A percentile compares a stretch with the other conserved stretches of the same genome.
These are phyloP conservation scores for Suillus americanus DNA, from an alignment of 768 basidiomycete species.

Conservation along the genomic window DNA sequence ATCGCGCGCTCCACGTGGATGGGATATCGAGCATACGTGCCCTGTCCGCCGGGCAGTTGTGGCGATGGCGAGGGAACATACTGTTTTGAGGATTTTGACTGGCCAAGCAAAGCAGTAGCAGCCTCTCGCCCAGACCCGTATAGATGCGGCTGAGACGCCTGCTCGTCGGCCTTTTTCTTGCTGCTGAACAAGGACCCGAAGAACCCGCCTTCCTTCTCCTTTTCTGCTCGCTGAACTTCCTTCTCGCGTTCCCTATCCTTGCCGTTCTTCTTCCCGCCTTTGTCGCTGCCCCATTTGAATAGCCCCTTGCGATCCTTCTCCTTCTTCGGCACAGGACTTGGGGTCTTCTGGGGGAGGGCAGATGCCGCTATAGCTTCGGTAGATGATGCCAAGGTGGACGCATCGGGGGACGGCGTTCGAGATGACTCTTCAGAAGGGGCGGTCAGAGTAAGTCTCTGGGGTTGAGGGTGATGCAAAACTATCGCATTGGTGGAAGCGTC, in stretches of 20 bases:
- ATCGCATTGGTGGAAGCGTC: constrained; percentile 35
- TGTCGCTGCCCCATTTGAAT: constrained; percentile 68
- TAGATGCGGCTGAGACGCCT: constrained; percentile 35
- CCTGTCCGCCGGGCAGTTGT: constrained; percentile 32
- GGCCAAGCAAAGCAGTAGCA: constrained; percentile 82
- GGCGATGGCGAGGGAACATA: constrained; percentile 64
- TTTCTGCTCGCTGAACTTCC: constrained; percentile 46
- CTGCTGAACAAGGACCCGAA: constrained; percentile 90
- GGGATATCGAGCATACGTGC: constrained; percentile 78
- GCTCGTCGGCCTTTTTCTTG: constrained; percentile 84
- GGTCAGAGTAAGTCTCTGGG: constrained; percentile 47
- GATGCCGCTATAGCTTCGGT: constrained; percentile 29
- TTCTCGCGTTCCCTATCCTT: constrained; percentile 48
- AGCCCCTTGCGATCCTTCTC: constrained; percentile 77
- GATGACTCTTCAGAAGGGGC: constrained; percentile 36
- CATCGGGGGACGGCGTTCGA: constrained; percentile 62
- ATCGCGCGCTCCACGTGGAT: constrained; percentile 99
- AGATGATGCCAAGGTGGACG: constrained; percentile 23
- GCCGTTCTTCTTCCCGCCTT: constrained; percentile 57
- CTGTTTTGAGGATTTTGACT: constrained; percentile 76
- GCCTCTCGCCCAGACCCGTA: constrained; percentile 74
- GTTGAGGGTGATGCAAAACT: constrained; percentile 66
- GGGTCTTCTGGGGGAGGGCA: constrained; percentile 21
- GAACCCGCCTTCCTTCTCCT: constrained; percentile 73
- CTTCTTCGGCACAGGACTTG: constrained; percentile 43